Evolutionary conservation across 306 rosid species (phyloP), one percentile per base, ranked within the genome.

Genomic region (Echinosophora koreensis): DNA sequence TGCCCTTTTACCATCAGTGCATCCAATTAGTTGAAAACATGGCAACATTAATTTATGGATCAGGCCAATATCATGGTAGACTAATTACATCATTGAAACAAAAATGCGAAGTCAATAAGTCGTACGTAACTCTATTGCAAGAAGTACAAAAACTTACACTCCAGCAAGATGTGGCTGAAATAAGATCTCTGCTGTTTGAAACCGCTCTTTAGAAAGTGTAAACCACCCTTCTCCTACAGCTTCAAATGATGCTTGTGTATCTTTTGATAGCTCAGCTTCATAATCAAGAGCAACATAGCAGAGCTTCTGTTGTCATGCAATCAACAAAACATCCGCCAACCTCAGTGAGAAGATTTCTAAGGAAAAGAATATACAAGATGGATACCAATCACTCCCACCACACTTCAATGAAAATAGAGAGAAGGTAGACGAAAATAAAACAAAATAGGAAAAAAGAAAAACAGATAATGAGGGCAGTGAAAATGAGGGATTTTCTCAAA

Each of bases 251-350:
- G 89, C 93, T 84, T 74, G 52, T 34, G 95, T 89, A 74, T 92
- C 80, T 80, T 89, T 92, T 11, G 57, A 66, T 30, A 85, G 85
- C 85, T 94, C 97, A 61, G 97, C 97, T 84, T 90, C 95, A 80
- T 92, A 94, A 80, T 94, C 98, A 71, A 72, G 80, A 37, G 98
- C 97, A 74, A 89, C 97, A 55, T 90, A 92, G 74, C 98, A 94
- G 56, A 94, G 87, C 12, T 90, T 88, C 97, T 94, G 93, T 72
- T 71, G 4, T 12, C 70, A 69, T 70, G 68, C 17, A 76, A 70
- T 67, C 74, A 73, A 50, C 51, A 78, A 66, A 76, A 59, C 38
- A 86, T 74, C 38, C 82, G 59, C 27, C 73, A 72, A 78, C 59
- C 80, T 65, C 68, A 44, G 68, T 49, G 34, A 51, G 59, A 60